These are phyloP conservation scores for Silybum marianum DNA, from an alignment of 129 eudicot species.

Conservation along the genomic window DNA sequence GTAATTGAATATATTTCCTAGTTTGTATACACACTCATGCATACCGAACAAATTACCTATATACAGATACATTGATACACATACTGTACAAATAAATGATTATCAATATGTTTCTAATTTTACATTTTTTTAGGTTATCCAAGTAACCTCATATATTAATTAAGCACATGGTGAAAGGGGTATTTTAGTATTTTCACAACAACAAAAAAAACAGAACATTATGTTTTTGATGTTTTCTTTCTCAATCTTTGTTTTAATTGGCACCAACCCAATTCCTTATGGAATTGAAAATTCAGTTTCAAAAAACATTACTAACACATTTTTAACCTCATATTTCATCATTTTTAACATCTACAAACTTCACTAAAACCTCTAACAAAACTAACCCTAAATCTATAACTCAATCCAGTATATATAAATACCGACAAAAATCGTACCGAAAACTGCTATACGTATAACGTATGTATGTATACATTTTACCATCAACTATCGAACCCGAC, in stretches of 20 bases:
- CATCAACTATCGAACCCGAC: constrained; percentile 12
- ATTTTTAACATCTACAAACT: constrained; percentile 19
- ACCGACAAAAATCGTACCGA: constrained; percentile 25
- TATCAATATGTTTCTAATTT: no score
- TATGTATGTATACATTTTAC: neutral
- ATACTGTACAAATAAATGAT: no score
- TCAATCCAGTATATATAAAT: constrained; percentile 16
- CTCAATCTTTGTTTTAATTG: neutral
- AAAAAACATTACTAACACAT: constrained; percentile 7
- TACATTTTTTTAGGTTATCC: no score
- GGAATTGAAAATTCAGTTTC: neutral
- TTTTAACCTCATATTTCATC: constrained; percentile 25
- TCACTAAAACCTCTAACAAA: constrained; percentile 13
- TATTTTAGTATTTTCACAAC: neutral
- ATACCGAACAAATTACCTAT: no score
- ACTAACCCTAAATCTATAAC: constrained; percentile 16
- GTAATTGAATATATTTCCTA: no score
- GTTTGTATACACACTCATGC: no score
- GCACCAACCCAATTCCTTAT: neutral
- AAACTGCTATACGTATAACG: constrained; percentile 9
- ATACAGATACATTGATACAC: no score
- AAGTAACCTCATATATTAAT: no score
- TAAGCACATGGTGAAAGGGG: neutral
- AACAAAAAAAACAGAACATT: neutral
- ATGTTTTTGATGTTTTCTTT: neutral